Conservation (phyloP, 805 yeast genomes). For the Isabelozyma heimii region DNA sequence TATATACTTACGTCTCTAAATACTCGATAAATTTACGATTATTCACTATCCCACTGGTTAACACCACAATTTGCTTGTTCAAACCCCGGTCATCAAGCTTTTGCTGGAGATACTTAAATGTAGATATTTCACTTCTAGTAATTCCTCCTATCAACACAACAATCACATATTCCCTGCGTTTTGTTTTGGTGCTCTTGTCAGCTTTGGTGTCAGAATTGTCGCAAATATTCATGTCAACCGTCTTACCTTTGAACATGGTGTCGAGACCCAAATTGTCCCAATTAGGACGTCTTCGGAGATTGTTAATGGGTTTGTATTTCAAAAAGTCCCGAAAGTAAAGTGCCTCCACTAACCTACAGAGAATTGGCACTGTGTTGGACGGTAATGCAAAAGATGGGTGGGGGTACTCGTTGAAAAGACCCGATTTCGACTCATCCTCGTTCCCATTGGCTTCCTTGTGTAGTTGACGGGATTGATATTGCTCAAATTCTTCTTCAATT, state of each 20-base stretch:
- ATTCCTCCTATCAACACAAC: constrained; percentile 78
- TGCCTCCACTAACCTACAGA: constrained; percentile 65
- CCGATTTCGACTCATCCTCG: not conserved
- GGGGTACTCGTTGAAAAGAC: constrained; percentile 34
- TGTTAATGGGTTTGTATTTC: constrained; percentile 37
- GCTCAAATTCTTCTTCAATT: constrained; percentile 19
- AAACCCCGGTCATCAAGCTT: constrained; percentile 25
- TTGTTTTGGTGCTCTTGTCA: constrained; percentile 9
- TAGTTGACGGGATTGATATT: not conserved
- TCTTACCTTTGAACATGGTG: constrained; percentile 41
- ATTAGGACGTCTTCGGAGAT: constrained; percentile 34
- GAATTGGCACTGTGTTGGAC: constrained; percentile 73
- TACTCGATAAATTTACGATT: constrained; percentile 27
- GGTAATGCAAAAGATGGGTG: constrained; percentile 67
- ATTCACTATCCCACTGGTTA: constrained; percentile 45
- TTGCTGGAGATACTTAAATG: constrained; percentile 60
- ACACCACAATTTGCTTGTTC: constrained; percentile 36
- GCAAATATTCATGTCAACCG: constrained; percentile 33
- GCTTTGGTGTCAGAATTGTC: constrained; percentile 20
- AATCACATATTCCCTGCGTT: constrained; percentile 26
- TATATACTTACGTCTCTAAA: constrained; percentile 1
- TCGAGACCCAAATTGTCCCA: constrained; percentile 44
- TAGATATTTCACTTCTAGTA: constrained; percentile 79
- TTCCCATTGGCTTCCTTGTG: constrained; percentile 5
- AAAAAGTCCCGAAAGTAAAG: constrained; percentile 58